Evolutionary conservation across 495 filamentous ascomycete species (phyloP).

Genomic region (Penicillium cataractarum): DNA sequence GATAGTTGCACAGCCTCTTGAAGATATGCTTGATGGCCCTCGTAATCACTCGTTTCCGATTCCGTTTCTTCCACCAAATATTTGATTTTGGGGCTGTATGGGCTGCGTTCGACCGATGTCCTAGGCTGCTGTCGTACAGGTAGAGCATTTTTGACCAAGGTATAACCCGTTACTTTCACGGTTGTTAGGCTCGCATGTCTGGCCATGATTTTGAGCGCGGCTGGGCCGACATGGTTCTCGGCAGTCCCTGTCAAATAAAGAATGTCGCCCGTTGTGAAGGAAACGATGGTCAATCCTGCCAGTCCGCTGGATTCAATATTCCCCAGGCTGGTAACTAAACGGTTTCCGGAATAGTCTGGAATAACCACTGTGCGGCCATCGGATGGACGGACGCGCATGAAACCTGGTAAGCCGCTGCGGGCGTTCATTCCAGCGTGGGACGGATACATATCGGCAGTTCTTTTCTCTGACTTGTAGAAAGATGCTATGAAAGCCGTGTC

Average conservation of each 20-base stretch:
- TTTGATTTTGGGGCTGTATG: conserved; percentile 26
- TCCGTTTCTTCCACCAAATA: conserved; percentile 19
- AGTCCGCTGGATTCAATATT: conserved; percentile 23
- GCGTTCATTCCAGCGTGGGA: conserved; percentile 28
- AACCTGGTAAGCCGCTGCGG: conserved; percentile 21
- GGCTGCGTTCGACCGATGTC: conserved; percentile 22
- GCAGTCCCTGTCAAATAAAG: conserved; percentile 24
- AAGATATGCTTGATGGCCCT: conserved; percentile 9
- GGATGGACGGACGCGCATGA: conserved; percentile 21
- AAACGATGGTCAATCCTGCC: conserved; percentile 21
- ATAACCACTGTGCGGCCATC: conserved; percentile 23
- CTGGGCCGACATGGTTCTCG: conserved; percentile 15
- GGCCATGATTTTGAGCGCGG: conserved; percentile 19
- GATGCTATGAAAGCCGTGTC: conserved; percentile 22
- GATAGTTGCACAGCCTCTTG: conserved; percentile 14
- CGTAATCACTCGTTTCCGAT: neutral
- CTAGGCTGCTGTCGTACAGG: conserved; percentile 20
- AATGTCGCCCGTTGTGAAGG: conserved; percentile 22
- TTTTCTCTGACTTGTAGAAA: conserved; percentile 5
- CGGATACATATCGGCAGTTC: neutral
- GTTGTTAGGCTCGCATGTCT: conserved; percentile 20
- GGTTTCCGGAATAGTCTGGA: conserved; percentile 26
- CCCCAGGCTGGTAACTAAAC: conserved; percentile 23
- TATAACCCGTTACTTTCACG: conserved; percentile 20
- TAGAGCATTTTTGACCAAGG: conserved; percentile 18